A percentile compares a stretch with the other conserved stretches of the same genome.
Evolutionary conservation across 2,329 filamentous ascomycete species (phyloP).

Genomic region (Trichoderma koningii): DNA sequence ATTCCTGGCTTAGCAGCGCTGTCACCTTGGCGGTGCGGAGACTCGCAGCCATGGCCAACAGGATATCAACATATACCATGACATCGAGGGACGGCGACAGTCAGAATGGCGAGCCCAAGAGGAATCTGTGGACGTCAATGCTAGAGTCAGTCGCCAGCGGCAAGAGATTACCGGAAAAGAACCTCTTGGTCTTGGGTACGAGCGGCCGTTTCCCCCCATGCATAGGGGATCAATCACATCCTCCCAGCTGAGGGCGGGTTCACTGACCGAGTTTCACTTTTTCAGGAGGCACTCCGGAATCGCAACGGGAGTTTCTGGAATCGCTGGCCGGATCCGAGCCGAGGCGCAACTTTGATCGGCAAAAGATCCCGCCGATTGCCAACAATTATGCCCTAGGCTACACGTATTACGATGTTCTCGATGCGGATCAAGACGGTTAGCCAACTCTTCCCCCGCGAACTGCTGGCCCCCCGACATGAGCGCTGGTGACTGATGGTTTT

Average conservation of each 20-base stretch:
- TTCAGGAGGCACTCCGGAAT: constrained; percentile 76
- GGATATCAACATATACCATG: constrained; percentile 61
- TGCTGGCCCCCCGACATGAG: background rate
- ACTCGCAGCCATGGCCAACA: constrained; percentile 51
- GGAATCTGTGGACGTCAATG: constrained; percentile 94
- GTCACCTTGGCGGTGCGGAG: constrained; percentile 27
- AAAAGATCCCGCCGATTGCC: constrained; percentile 74
- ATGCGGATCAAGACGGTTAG: constrained; percentile 87
- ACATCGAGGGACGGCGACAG: constrained; percentile 57
- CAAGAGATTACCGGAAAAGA: constrained; percentile 89
- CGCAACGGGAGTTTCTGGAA: constrained; percentile 82
- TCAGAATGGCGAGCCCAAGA: constrained; percentile 71
- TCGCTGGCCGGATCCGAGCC: constrained; percentile 57
- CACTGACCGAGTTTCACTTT: constrained; percentile 36
- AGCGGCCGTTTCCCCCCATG: too few species aligned
- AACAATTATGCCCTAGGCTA: constrained; percentile 93
- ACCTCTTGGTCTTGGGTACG: constrained; percentile 78
- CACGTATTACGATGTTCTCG: constrained; percentile 91
- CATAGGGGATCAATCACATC: constrained; percentile 30
- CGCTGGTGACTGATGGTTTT: constrained; percentile 30
- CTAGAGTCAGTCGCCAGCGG: constrained; percentile 87
- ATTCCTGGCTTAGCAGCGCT: constrained; percentile 20
- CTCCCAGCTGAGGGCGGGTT: constrained; percentile 9
- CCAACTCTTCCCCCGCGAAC: constrained; percentile 16
- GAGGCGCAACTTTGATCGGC: constrained; percentile 56